Evolutionary conservation across 2,329 filamentous ascomycete species (phyloP).

Genomic region (Aspergillus uvarum): DNA sequence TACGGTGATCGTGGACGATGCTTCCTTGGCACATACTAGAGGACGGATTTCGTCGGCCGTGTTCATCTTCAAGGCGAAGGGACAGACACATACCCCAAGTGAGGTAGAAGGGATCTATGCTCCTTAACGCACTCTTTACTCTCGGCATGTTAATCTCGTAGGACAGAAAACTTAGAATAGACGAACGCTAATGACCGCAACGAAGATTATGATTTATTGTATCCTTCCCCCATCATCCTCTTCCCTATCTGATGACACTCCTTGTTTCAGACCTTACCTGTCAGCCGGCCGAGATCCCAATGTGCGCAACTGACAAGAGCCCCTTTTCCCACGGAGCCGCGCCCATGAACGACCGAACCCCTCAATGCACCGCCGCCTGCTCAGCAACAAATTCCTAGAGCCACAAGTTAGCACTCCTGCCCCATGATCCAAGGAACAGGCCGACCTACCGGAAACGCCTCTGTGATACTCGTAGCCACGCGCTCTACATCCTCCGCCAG

Average conservation of each 20-base stretch:
- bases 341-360: not conserved
- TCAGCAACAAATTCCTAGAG: conserved; percentile 34
- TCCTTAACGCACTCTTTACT: not conserved
- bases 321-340: too few relatives aligned
- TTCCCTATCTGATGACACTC: too few relatives aligned
- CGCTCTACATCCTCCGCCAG: conserved; percentile 87
- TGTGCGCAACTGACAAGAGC: too few relatives aligned
- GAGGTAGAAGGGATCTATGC: too few relatives aligned
- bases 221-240: too few relatives aligned
- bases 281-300: too few relatives aligned
- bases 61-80: too few relatives aligned
- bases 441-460: conserved; percentile 68
- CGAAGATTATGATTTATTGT: not conserved
- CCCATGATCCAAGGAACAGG: not conserved
- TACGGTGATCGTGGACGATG: too few relatives aligned
- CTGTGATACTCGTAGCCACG: conserved; percentile 76
- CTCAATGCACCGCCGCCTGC: conserved; percentile 36
- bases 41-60: too few relatives aligned
- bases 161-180: not conserved
- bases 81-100: too few relatives aligned
- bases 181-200: not conserved
- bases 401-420: not conserved
- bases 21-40: too few relatives aligned
- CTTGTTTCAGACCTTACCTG: too few relatives aligned
- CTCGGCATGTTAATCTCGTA: not conserved